Percentiles rank a stretch among this genome's conserved stretches.
phyloP scores from a whole-genome alignment of 2,329 filamentous ascomycete genomes.

The Polychaeton citri region DNA sequence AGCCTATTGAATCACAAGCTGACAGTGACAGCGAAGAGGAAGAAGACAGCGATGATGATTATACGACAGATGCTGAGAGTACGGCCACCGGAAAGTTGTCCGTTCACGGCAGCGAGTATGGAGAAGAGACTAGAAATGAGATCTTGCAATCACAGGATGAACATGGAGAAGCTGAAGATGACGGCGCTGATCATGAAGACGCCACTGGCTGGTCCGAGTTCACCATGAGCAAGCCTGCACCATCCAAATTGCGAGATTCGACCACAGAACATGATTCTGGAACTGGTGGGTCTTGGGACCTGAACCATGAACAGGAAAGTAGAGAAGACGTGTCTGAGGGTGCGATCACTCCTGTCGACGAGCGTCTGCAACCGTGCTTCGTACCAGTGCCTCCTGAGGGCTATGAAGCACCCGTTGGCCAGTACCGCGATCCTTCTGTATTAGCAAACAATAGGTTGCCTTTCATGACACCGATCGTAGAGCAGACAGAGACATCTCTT shows the following conservation, averaged over 20 bases:
- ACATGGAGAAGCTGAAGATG: slow-evolving; percentile 16
- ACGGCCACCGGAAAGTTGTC: slow-evolving; percentile 60
- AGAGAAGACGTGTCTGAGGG: slow-evolving; percentile 23
- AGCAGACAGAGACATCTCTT: slow-evolving; percentile 82
- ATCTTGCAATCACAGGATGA: slow-evolving; percentile 25
- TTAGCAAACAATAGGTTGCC: slow-evolving; percentile 82
- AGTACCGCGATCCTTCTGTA: slow-evolving; percentile 67
- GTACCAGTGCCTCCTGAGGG: slow-evolving; percentile 75
- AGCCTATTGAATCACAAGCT: slow-evolving; percentile 49
- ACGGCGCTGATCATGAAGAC: slow-evolving; percentile 32
- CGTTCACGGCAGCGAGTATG: slow-evolving; percentile 48
- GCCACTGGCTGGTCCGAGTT: slow-evolving; percentile 85
- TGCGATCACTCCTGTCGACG: slow-evolving; percentile 32
- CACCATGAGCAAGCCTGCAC: slow-evolving; percentile 57
- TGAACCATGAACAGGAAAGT: slow-evolving; percentile 22
- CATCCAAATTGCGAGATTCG: slow-evolving; percentile 14
- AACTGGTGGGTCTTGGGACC: slow-evolving; percentile 17
- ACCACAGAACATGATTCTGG: not conserved
- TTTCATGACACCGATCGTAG: slow-evolving; percentile 98
- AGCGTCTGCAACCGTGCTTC: slow-evolving; percentile 47
- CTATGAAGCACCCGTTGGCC: slow-evolving; percentile 64
- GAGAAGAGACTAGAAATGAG: slow-evolving; percentile 46
- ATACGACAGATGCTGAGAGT: slow-evolving; percentile 76
- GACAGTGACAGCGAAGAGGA: slow-evolving; percentile 48
- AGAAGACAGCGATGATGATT: slow-evolving; percentile 57